Evolutionary conservation across 2,329 filamentous ascomycete species (phyloP).

Genomic region (Epichloe typhina): DNA sequence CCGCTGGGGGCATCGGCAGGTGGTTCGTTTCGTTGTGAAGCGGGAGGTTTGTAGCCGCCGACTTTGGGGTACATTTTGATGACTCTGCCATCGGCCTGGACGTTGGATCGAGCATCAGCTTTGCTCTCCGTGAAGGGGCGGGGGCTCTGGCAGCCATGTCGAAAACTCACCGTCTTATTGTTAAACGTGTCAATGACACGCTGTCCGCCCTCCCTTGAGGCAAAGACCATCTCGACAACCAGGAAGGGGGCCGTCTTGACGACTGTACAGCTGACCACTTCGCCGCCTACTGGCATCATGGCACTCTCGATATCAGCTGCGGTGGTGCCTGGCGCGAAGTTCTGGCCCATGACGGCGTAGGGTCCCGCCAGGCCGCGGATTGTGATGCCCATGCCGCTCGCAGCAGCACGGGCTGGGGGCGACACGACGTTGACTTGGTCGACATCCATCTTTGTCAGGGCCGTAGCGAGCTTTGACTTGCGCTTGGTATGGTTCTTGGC

Average conservation of each 20-base stretch:
- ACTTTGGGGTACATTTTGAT: conserved; percentile 62
- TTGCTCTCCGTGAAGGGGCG: background rate
- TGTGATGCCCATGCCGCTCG: conserved; percentile 37
- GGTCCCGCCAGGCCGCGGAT: conserved; percentile 65
- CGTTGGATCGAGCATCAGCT: background rate
- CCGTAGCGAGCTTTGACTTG: conserved; percentile 29
- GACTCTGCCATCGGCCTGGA: conserved; percentile 58
- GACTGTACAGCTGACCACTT: conserved; percentile 53
- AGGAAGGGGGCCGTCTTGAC: conserved; percentile 57
- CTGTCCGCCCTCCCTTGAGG: conserved; percentile 59
- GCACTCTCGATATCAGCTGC: conserved; percentile 73
- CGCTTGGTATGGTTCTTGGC: conserved; percentile 14
- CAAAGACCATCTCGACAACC: conserved; percentile 65
- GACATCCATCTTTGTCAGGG: conserved; percentile 28
- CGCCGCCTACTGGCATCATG: conserved; percentile 60
- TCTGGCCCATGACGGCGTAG: conserved; percentile 61
- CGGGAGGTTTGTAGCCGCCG: conserved; percentile 23
- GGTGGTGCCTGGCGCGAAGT: conserved; percentile 72
- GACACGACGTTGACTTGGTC: conserved; percentile 24
- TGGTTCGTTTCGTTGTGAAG: conserved; percentile 10
- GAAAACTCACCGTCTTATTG: conserved; percentile 53
- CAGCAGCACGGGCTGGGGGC: conserved; percentile 1
- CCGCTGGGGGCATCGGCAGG: conserved; percentile 20
- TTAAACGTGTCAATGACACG: conserved; percentile 65
- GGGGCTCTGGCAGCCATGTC: background rate